Evolutionary conservation across 2,329 filamentous ascomycete species (phyloP).

Genomic region (Paecilomyces formosus): DNA sequence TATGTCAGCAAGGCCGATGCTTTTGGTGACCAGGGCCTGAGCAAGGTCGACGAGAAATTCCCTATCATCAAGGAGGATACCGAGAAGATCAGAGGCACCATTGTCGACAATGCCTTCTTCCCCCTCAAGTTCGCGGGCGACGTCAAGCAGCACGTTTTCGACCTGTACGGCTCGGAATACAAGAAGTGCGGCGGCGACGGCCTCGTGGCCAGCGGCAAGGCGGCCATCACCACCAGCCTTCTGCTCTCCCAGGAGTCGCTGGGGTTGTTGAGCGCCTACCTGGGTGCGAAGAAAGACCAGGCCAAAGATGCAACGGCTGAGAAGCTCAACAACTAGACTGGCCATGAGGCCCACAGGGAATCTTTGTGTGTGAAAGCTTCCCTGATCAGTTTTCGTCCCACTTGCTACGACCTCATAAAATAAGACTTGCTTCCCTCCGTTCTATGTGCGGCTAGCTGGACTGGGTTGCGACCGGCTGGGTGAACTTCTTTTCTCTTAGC

Average conservation of each 20-base stretch:
- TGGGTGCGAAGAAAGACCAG: constrained; percentile 57
- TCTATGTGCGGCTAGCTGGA: background rate
- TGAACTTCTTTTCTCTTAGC: background rate
- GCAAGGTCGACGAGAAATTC: constrained; percentile 61
- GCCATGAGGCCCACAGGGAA: background rate
- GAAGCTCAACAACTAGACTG: constrained; percentile 22
- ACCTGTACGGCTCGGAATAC: constrained; percentile 38
- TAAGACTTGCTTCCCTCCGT: background rate
- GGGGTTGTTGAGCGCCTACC: constrained; percentile 51
- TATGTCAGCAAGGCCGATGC: constrained; percentile 78
- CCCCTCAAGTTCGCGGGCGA: constrained; percentile 58
- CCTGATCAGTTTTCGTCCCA: background rate
- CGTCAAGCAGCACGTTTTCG: constrained; percentile 40
- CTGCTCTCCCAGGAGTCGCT: constrained; percentile 60
- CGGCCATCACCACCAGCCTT: constrained; percentile 59
- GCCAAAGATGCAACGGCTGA: constrained; percentile 50
- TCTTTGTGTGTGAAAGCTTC: background rate
- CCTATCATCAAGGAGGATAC: constrained; percentile 71
- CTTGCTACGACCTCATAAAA: background rate
- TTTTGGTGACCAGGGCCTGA: constrained; percentile 65
- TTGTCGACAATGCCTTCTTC: constrained; percentile 54
- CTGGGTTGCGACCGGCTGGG: background rate
- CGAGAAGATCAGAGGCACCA: constrained; percentile 58
- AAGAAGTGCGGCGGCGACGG: constrained; percentile 48
- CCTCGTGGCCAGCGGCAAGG: constrained; percentile 62